A percentile compares a stretch with the other conserved stretches of the same genome.
Conservation (phyloP, 305 asterid species). For the Nicotiana rustica region DNA sequence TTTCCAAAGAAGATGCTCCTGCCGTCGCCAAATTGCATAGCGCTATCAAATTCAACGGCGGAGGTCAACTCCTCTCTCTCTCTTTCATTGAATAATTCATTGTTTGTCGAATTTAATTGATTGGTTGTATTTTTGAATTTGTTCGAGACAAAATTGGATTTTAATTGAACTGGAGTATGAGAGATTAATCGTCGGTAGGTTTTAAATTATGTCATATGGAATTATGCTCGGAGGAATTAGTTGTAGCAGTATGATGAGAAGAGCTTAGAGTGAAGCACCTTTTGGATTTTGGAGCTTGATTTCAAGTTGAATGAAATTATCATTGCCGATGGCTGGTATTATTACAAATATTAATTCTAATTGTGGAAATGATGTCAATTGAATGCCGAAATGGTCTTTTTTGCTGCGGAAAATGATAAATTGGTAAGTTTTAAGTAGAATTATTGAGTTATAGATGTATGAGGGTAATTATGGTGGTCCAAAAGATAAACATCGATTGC, state of each 20-base stretch:
- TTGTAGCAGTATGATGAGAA: too few relatives aligned
- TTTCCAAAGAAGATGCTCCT: slow-evolving; percentile 67
- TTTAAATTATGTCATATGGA: too few relatives aligned
- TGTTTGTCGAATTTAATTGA: background rate
- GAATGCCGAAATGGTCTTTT: background rate
- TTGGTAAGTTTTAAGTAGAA: background rate
- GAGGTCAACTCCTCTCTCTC: slow-evolving; percentile 54
- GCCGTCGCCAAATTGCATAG: slow-evolving; percentile 78
- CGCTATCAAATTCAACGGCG: slow-evolving; percentile 90
- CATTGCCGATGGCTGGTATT: background rate
- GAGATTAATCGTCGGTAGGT: background rate
- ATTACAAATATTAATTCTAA: background rate
- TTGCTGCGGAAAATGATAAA: background rate
- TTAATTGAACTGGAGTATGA: background rate
- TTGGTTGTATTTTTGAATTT: background rate
- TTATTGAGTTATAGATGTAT: background rate
- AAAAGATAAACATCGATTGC: background rate
- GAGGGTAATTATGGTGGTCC: background rate
- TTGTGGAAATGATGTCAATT: background rate
- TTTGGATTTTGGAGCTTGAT: too few relatives aligned
- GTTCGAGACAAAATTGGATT: background rate
- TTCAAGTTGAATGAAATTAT: background rate
- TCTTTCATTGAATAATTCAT: background rate
- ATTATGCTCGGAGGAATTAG: background rate
- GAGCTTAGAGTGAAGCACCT: too few relatives aligned